phyloP scores from a whole-genome alignment of 1,284 basidiomycete genomes.

The Thelephora terrestris region DNA sequence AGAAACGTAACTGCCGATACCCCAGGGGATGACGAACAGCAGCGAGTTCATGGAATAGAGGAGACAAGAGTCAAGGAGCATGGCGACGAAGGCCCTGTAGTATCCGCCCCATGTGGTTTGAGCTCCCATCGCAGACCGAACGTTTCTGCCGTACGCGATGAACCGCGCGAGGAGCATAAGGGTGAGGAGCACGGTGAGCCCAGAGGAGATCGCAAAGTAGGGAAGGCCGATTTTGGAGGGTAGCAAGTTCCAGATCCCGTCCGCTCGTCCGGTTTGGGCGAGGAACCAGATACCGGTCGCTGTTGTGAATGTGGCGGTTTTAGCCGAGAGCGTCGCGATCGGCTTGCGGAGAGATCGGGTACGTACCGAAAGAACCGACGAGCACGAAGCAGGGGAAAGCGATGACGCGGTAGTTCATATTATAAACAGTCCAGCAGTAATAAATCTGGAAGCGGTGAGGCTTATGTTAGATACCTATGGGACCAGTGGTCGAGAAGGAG shows the following conservation, averaged over 20 bases:
- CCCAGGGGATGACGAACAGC: neutral
- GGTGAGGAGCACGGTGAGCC: slow-evolving; percentile 12
- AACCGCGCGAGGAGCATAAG: slow-evolving; percentile 11
- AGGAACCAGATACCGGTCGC: slow-evolving; percentile 11
- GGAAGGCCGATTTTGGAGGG: slow-evolving; percentile 12
- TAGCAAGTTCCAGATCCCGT: slow-evolving; percentile 9
- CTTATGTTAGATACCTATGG: neutral
- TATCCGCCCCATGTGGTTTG: slow-evolving; percentile 2
- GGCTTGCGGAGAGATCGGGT: neutral
- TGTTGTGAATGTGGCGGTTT: slow-evolving; percentile 1
- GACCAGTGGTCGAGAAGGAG: neutral
- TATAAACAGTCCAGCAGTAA: slow-evolving; percentile 3
- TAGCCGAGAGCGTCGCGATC: neutral
- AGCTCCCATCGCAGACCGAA: slow-evolving; percentile 9
- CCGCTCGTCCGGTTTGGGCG: slow-evolving; percentile 9
- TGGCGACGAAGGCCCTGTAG: slow-evolving; percentile 11
- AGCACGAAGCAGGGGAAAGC: slow-evolving; percentile 12
- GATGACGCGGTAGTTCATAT: too few relatives aligned
- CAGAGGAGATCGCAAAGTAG: slow-evolving; percentile 11
- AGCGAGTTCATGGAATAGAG: slow-evolving; percentile 8
- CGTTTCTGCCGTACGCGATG: slow-evolving; percentile 3
- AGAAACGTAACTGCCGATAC: neutral
- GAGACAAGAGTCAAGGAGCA: slow-evolving; percentile 14
- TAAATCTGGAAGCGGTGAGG: slow-evolving; percentile 13
- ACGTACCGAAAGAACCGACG: slow-evolving; percentile 10